Evolutionary conservation across 2,329 filamentous ascomycete species (phyloP), one percentile per base, ranked within the genome.

Genomic region (Botrytis aclada): DNA sequence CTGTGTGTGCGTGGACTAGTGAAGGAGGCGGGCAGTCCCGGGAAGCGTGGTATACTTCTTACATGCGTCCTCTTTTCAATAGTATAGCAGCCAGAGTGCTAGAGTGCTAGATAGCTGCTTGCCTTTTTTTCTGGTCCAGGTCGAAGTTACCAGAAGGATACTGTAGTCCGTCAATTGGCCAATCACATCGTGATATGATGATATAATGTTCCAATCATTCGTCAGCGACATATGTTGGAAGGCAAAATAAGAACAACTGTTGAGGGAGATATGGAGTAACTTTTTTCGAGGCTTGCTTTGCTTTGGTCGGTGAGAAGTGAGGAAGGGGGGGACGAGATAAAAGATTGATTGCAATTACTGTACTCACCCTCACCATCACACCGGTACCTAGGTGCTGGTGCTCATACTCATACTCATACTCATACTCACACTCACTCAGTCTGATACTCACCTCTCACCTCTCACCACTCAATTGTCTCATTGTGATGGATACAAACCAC

Each of bases 271-370:
- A 62, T 29, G 39, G 37, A 22, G 39, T 32, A 45, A 20, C 29
- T n/a, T 25, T 51, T 22, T 39, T 37, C 41, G 58, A 63, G 58
- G 41, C 58, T 63, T 32, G 41, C 41, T 43, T 45, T 43, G 41
- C 45, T 56, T 25, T 16, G 45, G 39, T 69, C 66, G 51, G 66
- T 69, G 66, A 43, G 54, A 16, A 45, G 7, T 25, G 34, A 34
- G 14, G 25, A n/a, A 58, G 14, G 39, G 51, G 22, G 69, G 22
- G 29, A 65, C 41, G 45, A 56, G 54, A 45, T 71, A 56, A 71
- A 71, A 41, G 67, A n/a, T 47, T 9, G 22, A 45, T 20, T 29
- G 4, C 39, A 70, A 22, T 70, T 70, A 70, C 66, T 64, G 18
- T 32, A 45, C 39, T 64, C 12, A 20, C 25, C 22, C 47, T 54